These are phyloP conservation scores for Talaromyces ruber DNA, from an alignment of 495 filamentous ascomycete genomes.

Conservation along the genomic window DNA sequence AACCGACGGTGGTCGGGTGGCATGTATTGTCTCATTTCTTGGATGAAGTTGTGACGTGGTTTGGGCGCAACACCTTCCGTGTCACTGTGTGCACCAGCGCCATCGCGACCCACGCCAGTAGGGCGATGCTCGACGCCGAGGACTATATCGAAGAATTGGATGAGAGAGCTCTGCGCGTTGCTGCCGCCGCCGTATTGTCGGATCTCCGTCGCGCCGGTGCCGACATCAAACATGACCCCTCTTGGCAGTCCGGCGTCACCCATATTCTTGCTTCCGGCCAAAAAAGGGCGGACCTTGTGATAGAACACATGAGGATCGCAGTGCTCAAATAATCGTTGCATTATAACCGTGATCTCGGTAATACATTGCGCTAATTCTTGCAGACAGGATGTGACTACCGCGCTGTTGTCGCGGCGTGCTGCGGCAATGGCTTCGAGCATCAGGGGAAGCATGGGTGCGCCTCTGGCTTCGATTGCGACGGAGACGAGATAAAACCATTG, in stretches of 20 bases:
- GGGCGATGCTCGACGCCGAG: slow-evolving; percentile 86
- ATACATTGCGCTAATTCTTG: slow-evolving; percentile 73
- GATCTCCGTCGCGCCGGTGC: slow-evolving; percentile 54
- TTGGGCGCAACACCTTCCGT: slow-evolving; percentile 44
- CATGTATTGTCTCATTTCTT: slow-evolving; percentile 97
- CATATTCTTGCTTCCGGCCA: slow-evolving; percentile 97
- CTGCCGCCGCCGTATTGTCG: slow-evolving; percentile 81
- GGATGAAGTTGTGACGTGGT: slow-evolving; percentile 80
- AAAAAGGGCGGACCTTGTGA: slow-evolving; percentile 83
- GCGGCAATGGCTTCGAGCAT: slow-evolving; percentile 85
- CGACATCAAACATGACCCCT: slow-evolving; percentile 81
- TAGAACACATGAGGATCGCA: slow-evolving; percentile 94
- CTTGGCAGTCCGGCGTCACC: slow-evolving; percentile 77
- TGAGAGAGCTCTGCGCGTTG: slow-evolving; percentile 90
- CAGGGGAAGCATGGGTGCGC: slow-evolving; percentile 76
- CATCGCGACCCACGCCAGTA: slow-evolving; percentile 59
- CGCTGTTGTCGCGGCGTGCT: slow-evolving; percentile 60
- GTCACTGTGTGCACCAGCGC: slow-evolving; percentile 16
- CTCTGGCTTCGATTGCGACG: slow-evolving; percentile 90
- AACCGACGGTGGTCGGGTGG: slow-evolving; percentile 87
- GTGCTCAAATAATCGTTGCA: slow-evolving; percentile 82
- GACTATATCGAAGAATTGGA: slow-evolving; percentile 93
- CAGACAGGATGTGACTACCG: slow-evolving; percentile 65
- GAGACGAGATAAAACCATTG: slow-evolving; percentile 98
- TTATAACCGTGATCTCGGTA: slow-evolving; percentile 66